Evolutionary conservation across 2,329 filamentous ascomycete species (phyloP), one percentile per base, ranked within the genome.

Genomic region (Nectriaceae sp.): DNA sequence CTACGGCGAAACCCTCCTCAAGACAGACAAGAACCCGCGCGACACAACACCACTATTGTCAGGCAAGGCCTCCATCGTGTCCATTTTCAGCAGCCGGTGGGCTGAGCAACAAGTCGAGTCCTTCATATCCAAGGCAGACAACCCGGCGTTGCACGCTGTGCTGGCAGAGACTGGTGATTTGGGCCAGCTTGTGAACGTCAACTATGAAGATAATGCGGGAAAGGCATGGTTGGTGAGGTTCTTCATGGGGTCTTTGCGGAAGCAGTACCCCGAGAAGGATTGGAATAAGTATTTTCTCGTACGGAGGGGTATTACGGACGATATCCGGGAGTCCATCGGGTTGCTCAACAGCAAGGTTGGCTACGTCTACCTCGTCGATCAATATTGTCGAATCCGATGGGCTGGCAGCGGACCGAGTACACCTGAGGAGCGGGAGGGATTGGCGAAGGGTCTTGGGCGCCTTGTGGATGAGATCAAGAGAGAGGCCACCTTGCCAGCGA

Each of bases 321-420:
- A 83, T 46, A 81, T 87, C 46, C 75, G 79, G 44, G 83, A 87
- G 67, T 75, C 73, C 33, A 82, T 88, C 52, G 85, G 84, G 11
- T 59, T 96, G 65, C 74, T 96, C 65, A 99, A 99, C 71, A 85
- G 84, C 57, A 95, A 92, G 70, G 93, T 97, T 26, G 93, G 92
- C 31, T 97, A 97, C 72, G 87, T 92, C 4, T 99, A 96, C 70
- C 77, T 99, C 40, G 77, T 99, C 49, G 94, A 99, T 67, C 78
- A 85, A 53, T 78, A 92, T 55, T 96, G 91, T 68, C 88, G 85
- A 71, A 95, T 99, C 59, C 82, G 94, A 47, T 99, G 94, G 94
- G 94, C 93, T 1, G 94, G 89, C 4, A 96, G 91, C 63, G 89
- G 86, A 11, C 67, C 77, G 40, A 83, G 85, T 39, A 77, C 84